phyloP scores from a whole-genome alignment of 2,329 filamentous ascomycete species.

The Beauveria australis region DNA sequence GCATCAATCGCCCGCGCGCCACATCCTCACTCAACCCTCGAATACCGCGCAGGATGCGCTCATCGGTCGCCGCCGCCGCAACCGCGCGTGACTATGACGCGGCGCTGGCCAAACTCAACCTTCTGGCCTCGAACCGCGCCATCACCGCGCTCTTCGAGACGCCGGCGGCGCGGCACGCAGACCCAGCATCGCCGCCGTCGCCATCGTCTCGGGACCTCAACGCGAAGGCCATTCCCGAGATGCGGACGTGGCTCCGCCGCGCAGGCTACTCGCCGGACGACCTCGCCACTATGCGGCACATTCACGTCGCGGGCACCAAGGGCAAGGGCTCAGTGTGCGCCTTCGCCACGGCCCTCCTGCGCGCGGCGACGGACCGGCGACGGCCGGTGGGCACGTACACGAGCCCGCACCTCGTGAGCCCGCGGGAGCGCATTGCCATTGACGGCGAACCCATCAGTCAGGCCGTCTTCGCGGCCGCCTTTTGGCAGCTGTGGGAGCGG shows the following conservation, averaged over 20 bases:
- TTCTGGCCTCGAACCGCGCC: conserved; percentile 71
- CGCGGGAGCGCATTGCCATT: conserved; percentile 77
- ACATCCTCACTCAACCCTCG: neutral
- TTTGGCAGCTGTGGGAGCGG: conserved; percentile 76
- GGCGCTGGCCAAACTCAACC: conserved; percentile 66
- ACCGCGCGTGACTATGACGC: conserved; percentile 45
- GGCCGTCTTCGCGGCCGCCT: conserved; percentile 63
- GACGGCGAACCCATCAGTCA: conserved; percentile 63
- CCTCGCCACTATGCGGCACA: conserved; percentile 38
- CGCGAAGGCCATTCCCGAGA: conserved; percentile 69
- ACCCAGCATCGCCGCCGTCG: neutral
- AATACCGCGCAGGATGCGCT: neutral
- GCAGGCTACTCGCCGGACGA: conserved; percentile 58
- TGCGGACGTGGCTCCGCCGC: conserved; percentile 66
- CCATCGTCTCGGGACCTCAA: conserved; percentile 42
- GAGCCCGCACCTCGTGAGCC: conserved; percentile 75
- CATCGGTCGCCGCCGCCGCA: neutral
- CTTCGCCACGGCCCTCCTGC: conserved; percentile 72
- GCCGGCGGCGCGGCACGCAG: conserved; percentile 23
- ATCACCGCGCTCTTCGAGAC: conserved; percentile 43
- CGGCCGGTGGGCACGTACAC: conserved; percentile 67
- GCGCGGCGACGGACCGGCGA: conserved; percentile 24
- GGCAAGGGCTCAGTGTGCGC: conserved; percentile 87
- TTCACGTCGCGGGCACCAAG: conserved; percentile 90
- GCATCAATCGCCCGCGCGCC: neutral